Conservation (phyloP, 179 eudicot species). For the Silene noctiflora region DNA sequence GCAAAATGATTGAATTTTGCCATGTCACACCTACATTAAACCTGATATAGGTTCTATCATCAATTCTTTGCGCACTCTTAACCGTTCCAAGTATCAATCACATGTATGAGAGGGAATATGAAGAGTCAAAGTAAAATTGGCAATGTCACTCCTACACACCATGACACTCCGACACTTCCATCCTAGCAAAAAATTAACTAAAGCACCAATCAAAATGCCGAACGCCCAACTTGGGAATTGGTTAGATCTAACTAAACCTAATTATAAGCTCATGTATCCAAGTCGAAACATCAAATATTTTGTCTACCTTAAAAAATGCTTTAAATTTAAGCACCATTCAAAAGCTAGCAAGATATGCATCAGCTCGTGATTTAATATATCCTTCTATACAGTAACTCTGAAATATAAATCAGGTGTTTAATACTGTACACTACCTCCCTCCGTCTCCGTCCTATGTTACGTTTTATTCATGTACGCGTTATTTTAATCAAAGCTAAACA, state of each 20-base stretch:
- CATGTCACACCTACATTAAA: not conserved
- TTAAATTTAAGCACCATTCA: not conserved
- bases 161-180: not conserved
- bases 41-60: too few relatives aligned
- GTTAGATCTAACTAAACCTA: not conserved
- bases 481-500: too few relatives aligned
- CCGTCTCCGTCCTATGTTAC: not conserved
- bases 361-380: not conserved
- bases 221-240: not conserved
- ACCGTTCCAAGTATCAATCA: too few relatives aligned
- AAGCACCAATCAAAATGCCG: constrained; percentile 10
- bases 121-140: not conserved
- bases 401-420: constrained; percentile 17
- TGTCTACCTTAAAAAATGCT: not conserved
- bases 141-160: not conserved
- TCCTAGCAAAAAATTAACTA: not conserved
- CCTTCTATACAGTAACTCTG: not conserved
- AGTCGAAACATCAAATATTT: constrained; percentile 1
- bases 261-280: constrained; percentile 4
- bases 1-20: not conserved
- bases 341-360: not conserved
- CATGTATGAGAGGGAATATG: not conserved
- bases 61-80: too few relatives aligned
- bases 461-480: too few relatives aligned
- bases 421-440: not conserved